Percentiles rank a stretch among this genome's conserved stretches.
These are phyloP conservation scores for Fusarium sp. DNA, from an alignment of 2,329 filamentous ascomycete genomes.

Conservation along the genomic window DNA sequence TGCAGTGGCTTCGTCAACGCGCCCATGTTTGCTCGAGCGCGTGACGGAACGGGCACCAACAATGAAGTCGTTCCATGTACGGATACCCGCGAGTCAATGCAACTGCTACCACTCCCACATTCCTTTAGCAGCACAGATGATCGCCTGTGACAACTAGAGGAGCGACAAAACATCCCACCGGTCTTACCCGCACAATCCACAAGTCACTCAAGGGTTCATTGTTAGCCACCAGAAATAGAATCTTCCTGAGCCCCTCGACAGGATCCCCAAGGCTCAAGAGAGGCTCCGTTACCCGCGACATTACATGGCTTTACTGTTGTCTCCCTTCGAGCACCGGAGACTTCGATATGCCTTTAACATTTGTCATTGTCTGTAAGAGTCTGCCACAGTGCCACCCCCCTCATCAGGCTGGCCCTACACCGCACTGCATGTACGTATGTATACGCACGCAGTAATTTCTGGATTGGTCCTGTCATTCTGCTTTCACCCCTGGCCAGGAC, in stretches of 20 bases:
- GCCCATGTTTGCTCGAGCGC: neutral
- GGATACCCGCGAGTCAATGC: neutral
- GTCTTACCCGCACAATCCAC: slow-evolving; percentile 7
- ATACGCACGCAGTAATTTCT: slow-evolving; percentile 2
- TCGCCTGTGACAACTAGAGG: slow-evolving; percentile 5
- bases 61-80: neutral
- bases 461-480: slow-evolving; percentile 14
- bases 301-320: neutral
- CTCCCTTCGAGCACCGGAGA: slow-evolving; percentile 9
- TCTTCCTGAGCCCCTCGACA: slow-evolving; percentile 5
- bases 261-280: slow-evolving; percentile 20
- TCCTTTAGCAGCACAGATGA: slow-evolving; percentile 9
- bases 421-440: neutral
- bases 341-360: slow-evolving; percentile 6
- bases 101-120: neutral
- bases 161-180: slow-evolving; percentile 2
- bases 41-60: neutral
- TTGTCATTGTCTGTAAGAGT: slow-evolving; percentile 11
- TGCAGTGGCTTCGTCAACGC: neutral
- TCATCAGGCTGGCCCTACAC: slow-evolving; percentile 19
- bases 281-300: slow-evolving; percentile 10
- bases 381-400: slow-evolving; percentile 3
- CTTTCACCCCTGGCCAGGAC: slow-evolving; percentile 17
- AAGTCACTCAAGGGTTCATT: slow-evolving; percentile 5
- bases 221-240: slow-evolving; percentile 31